These are phyloP conservation scores for Lactarius vividus DNA, from an alignment of 768 basidiomycete species.

Conservation along the genomic window DNA sequence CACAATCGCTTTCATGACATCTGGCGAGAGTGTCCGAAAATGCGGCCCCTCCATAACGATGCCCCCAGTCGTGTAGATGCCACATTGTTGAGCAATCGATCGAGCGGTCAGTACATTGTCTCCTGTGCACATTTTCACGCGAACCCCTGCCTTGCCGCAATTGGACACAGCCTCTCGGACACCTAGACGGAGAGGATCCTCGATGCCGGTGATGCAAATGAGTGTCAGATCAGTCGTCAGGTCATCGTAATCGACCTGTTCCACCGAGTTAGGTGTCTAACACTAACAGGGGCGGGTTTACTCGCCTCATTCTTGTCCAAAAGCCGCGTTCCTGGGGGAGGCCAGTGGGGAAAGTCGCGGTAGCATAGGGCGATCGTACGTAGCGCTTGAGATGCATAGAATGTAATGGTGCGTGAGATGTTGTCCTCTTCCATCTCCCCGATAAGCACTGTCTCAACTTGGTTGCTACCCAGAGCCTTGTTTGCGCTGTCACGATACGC, in stretches of 20 bases:
- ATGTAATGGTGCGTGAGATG: constrained; percentile 90
- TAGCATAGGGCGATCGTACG: constrained; percentile 95
- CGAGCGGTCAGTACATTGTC: constrained; percentile 94
- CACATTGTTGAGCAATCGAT: constrained; percentile 96
- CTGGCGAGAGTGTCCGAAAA: constrained; percentile 73
- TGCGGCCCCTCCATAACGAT: constrained; percentile 98
- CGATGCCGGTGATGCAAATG: constrained; percentile 90
- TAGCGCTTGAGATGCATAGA: constrained; percentile 95
- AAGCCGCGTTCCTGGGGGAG: constrained; percentile 50
- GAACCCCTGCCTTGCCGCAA: constrained; percentile 86
- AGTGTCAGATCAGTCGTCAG: constrained; percentile 75
- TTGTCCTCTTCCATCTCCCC: constrained; percentile 71
- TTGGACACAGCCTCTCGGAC: constrained; percentile 86
- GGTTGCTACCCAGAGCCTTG: constrained; percentile 29
- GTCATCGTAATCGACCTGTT: constrained; percentile 63
- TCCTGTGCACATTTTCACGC: constrained; percentile 98
- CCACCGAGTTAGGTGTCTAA: not conserved
- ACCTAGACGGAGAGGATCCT: constrained; percentile 90
- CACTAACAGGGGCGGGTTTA: constrained; percentile 4
- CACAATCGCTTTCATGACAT: constrained; percentile 76
- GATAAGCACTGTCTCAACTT: constrained; percentile 59
- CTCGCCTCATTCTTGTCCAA: constrained; percentile 54
- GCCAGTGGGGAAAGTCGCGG: constrained; percentile 83
- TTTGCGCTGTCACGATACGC: constrained; percentile 43
- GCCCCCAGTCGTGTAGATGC: constrained; percentile 90